phyloP scores from a whole-genome alignment of 345 rosid species.

The Euclidium syriacum region DNA sequence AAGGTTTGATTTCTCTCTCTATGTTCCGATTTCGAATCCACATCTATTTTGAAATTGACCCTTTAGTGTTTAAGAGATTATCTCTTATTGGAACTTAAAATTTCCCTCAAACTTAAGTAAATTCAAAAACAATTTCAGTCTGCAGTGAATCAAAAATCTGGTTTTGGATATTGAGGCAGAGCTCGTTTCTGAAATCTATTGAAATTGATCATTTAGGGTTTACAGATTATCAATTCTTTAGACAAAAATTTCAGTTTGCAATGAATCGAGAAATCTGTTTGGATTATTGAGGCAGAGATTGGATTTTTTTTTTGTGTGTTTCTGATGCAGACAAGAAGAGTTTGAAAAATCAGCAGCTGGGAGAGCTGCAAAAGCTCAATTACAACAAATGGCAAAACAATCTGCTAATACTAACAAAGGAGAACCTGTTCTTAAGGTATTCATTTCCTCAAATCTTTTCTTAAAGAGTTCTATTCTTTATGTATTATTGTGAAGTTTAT shows the following conservation, averaged over 20 bases:
- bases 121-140: neutral
- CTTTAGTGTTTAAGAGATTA: neutral
- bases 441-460: neutral
- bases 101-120: neutral
- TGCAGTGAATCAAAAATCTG: neutral
- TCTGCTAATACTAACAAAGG: slow-evolving; percentile 61
- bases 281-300: neutral
- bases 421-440: slow-evolving; percentile 88
- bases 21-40: neutral
- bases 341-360: slow-evolving; percentile 90
- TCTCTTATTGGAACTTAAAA: neutral
- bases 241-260: neutral
- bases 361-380: slow-evolving; percentile 82
- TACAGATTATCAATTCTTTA: too few relatives aligned
- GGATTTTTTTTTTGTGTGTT: neutral
- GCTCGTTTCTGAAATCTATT: neutral
- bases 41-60: neutral
- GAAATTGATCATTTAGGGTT: too few relatives aligned
- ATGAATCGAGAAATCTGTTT: neutral
- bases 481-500: neutral
- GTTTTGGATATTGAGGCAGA: neutral
- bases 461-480: too few relatives aligned
- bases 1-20: slow-evolving; percentile 35
- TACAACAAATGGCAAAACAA: slow-evolving; percentile 71
- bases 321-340: slow-evolving; percentile 63